Evolutionary conservation across 441 rosid genomes (phyloP).

Genomic region (Gossypium schwendimanii): DNA sequence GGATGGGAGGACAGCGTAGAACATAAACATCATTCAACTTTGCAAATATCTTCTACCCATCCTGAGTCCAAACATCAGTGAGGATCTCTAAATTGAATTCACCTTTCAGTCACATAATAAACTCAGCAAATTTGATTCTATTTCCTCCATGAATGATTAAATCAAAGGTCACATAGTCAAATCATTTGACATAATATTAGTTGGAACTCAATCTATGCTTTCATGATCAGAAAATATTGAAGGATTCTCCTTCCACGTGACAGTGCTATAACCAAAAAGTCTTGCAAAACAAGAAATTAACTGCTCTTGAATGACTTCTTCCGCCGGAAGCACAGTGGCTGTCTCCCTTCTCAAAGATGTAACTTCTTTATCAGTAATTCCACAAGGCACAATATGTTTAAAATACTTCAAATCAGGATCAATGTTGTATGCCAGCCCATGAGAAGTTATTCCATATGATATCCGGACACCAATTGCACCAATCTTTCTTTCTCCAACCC

Average conservation of each 20-base stretch:
- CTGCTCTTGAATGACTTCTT: constrained; percentile 67
- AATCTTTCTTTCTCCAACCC: constrained; percentile 84
- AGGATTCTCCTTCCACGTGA: constrained; percentile 45
- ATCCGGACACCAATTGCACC: constrained; percentile 89
- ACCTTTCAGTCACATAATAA: background rate
- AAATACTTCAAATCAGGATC: constrained; percentile 79
- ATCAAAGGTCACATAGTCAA: constrained; percentile 6
- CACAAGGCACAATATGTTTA: constrained; percentile 84
- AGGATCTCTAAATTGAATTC: constrained; percentile 5
- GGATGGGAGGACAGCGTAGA: background rate
- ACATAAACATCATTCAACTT: background rate
- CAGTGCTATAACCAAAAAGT: constrained; percentile 43
- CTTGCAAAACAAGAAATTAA: constrained; percentile 67
- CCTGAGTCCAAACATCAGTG: background rate
- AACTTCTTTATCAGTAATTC: constrained; percentile 77
- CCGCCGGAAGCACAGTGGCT: constrained; percentile 48
- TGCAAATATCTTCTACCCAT: background rate
- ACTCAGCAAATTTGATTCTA: constrained; percentile 3
- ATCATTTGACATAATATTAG: constrained; percentile 4
- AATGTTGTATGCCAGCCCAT: constrained; percentile 79
- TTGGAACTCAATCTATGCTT: constrained; percentile 11
- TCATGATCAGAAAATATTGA: constrained; percentile 19
- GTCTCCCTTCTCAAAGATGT: constrained; percentile 79
- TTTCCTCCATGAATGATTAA: constrained; percentile 13
- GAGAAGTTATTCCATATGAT: constrained; percentile 71